These are phyloP conservation scores for Bruguiera sexangula DNA, from an alignment of 345 rosid species.

Conservation along the genomic window DNA sequence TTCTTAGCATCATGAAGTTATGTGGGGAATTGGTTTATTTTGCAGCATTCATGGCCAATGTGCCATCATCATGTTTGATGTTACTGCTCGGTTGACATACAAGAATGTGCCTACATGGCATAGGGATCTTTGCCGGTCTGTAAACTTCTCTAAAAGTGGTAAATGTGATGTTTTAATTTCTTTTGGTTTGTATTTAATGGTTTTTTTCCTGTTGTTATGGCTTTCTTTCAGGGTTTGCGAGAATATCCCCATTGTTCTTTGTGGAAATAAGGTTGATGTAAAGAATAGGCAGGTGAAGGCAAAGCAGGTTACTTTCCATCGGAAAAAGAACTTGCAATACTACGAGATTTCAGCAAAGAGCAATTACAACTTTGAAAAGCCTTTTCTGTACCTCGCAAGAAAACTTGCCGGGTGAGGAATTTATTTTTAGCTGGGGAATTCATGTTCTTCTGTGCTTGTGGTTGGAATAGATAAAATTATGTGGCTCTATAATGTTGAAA, in stretches of 20 bases:
- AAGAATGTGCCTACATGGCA: slow-evolving; percentile 99
- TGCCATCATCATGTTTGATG: slow-evolving; percentile 97
- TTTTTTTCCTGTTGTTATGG: not conserved
- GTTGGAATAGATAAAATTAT: not conserved
- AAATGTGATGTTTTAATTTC: not conserved
- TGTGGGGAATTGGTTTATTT: not conserved
- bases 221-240: slow-evolving; percentile 43
- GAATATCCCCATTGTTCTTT: slow-evolving; percentile 52
- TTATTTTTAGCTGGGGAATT: not conserved
- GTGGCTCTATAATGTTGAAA: not conserved
- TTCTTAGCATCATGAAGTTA: not conserved
- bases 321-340: slow-evolving; percentile 55
- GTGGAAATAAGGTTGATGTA: slow-evolving; percentile 61
- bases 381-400: slow-evolving; percentile 55
- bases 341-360: slow-evolving; percentile 60
- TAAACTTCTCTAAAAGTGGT: not conserved
- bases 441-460: not conserved
- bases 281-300: slow-evolving; percentile 59
- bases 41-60: slow-evolving; percentile 97
- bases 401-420: slow-evolving; percentile 46
- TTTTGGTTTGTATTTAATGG: not conserved
- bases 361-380: slow-evolving; percentile 56
- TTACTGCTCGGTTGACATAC: slow-evolving; percentile 90
- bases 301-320: slow-evolving; percentile 53
- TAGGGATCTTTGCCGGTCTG: slow-evolving; percentile 88